Evolutionary conservation across 176 grass and related monocot species (phyloP).

Genomic region (barley (Hordeum vulgare)): DNA sequence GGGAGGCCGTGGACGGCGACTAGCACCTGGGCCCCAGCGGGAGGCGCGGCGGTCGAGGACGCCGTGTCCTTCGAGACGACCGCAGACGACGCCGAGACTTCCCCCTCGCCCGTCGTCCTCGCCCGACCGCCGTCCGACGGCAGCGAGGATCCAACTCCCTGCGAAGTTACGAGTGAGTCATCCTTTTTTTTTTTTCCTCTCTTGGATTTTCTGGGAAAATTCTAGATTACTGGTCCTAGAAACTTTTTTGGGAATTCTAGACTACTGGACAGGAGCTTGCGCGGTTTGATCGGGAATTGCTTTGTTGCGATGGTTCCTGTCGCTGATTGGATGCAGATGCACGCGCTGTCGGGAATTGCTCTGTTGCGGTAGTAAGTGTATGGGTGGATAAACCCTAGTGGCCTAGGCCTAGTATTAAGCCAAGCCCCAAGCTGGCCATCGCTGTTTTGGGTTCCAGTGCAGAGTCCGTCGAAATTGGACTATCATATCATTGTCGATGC

Average conservation of each 20-base stretch:
- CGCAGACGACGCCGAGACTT: conserved; percentile 22
- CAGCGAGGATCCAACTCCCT: conserved; percentile 29
- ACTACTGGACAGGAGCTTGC: background rate
- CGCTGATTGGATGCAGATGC: conserved; percentile 11
- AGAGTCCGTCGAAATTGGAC: background rate
- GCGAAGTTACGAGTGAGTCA: conserved; percentile 52
- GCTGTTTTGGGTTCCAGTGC: conserved; percentile 1
- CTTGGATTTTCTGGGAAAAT: background rate
- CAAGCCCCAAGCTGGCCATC: background rate
- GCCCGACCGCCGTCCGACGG: background rate
- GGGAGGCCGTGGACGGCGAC: conserved; percentile 30
- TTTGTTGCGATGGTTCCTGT: background rate
- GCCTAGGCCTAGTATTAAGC: background rate
- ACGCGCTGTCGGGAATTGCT: background rate
- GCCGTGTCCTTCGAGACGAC: conserved; percentile 65
- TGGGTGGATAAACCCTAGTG: background rate
- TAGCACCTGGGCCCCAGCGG: conserved; percentile 34
- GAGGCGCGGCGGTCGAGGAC: conserved; percentile 33
- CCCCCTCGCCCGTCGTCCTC: conserved; percentile 3
- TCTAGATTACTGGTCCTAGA: background rate
- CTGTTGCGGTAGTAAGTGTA: background rate
- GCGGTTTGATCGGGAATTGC: conserved; percentile 4
- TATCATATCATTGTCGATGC: background rate
- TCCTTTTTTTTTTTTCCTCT: conserved; percentile 16
- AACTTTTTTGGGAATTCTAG: background rate